These are phyloP conservation scores for Paraleonurus japonicus DNA, from an alignment of 257 asterid species.

Conservation along the genomic window DNA sequence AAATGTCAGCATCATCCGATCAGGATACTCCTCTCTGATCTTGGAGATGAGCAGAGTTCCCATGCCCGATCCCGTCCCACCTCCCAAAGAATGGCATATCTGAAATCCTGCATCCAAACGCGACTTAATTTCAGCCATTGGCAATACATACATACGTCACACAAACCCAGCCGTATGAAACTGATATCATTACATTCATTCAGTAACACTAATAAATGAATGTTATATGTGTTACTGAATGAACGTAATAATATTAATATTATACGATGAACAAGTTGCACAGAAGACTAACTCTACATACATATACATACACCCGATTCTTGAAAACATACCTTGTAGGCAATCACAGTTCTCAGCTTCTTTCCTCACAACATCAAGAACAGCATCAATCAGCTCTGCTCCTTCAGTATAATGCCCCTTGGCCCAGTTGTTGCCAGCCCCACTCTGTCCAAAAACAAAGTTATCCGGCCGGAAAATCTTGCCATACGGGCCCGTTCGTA, in stretches of 20 bases:
- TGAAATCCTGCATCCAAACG: slow-evolving; percentile 48
- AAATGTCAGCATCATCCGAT: slow-evolving; percentile 74
- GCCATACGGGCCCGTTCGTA: slow-evolving; percentile 66
- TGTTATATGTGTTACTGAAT: too few relatives aligned
- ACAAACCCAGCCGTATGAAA: too few relatives aligned
- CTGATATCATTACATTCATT: too few relatives aligned
- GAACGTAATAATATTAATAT: too few relatives aligned
- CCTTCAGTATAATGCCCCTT: slow-evolving; percentile 80
- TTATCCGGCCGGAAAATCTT: slow-evolving; percentile 65
- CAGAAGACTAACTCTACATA: too few relatives aligned
- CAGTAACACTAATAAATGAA: too few relatives aligned
- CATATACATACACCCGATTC: background rate
- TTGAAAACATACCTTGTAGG: slow-evolving; percentile 52
- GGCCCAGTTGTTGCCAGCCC: slow-evolving; percentile 77
- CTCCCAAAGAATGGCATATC: slow-evolving; percentile 72
- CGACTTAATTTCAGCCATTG: too few relatives aligned
- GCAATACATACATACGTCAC: too few relatives aligned
- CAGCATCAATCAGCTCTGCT: slow-evolving; percentile 68
- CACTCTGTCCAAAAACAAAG: slow-evolving; percentile 70
- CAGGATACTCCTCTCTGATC: slow-evolving; percentile 79
- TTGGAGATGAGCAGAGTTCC: slow-evolving; percentile 66
- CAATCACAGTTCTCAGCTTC: slow-evolving; percentile 78
- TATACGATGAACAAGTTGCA: too few relatives aligned
- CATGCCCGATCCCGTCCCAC: slow-evolving; percentile 80
- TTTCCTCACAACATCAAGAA: slow-evolving; percentile 72